Conservation (phyloP, 2,329 filamentous ascomycete genomes). For the Monosporascus sp. region DNA sequence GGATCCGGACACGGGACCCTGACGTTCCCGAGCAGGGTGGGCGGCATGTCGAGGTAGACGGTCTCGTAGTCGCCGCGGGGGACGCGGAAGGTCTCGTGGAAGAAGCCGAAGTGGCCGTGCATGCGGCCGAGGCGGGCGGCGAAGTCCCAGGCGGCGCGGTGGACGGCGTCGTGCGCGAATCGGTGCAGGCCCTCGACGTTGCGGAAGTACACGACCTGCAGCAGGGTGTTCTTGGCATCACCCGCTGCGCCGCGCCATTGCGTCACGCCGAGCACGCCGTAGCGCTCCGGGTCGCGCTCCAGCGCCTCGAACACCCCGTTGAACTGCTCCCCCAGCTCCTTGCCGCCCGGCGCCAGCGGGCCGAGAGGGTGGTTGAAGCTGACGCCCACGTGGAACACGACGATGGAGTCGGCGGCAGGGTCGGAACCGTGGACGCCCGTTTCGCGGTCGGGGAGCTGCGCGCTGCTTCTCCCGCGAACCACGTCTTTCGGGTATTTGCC, state of each 20-base stretch:
- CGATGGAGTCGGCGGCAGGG: slow-evolving; percentile 25
- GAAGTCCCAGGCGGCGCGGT: slow-evolving; percentile 46
- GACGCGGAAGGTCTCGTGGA: slow-evolving; percentile 48
- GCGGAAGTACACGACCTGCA: slow-evolving; percentile 46
- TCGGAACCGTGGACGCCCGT: slow-evolving; percentile 20
- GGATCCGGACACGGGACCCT: slow-evolving; percentile 8
- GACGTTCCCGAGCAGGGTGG: slow-evolving; percentile 29
- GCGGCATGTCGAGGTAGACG: slow-evolving; percentile 41
- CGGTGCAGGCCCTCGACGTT: slow-evolving; percentile 41
- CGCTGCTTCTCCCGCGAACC: slow-evolving; percentile 28
- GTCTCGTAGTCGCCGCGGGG: slow-evolving; percentile 42
- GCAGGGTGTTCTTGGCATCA: slow-evolving; percentile 31
- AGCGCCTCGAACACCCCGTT: slow-evolving; percentile 30
- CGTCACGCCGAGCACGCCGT: slow-evolving; percentile 41
- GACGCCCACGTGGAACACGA: slow-evolving; percentile 40
- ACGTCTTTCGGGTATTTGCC: slow-evolving; percentile 20
- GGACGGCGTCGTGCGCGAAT: slow-evolving; percentile 44
- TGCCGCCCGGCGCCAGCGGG: slow-evolving; percentile 37
- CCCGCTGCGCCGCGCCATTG: slow-evolving; percentile 34
- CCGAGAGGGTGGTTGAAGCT: slow-evolving; percentile 46
- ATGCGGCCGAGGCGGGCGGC: slow-evolving; percentile 31
- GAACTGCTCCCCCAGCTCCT: slow-evolving; percentile 34
- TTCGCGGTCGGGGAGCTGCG: slow-evolving; percentile 24
- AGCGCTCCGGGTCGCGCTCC: slow-evolving; percentile 31
- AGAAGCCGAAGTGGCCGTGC: slow-evolving; percentile 40